Evolutionary conservation across 2,329 filamentous ascomycete species (phyloP).

Genomic region (Aspergillus phoenicis): DNA sequence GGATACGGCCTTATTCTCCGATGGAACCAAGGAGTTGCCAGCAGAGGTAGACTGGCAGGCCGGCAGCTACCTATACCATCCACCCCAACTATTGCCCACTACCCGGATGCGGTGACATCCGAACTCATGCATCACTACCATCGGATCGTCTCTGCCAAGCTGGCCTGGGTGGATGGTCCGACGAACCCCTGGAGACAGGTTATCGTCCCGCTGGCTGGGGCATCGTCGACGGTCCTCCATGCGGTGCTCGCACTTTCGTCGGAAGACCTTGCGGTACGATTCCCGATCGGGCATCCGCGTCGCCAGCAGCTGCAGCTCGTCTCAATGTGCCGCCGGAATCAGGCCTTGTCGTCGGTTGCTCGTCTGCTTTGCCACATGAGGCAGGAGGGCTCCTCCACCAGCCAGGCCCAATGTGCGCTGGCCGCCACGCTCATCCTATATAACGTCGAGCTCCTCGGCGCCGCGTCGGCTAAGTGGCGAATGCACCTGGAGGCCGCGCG

Average conservation of each 20-base stretch:
- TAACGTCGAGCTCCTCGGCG: conserved; percentile 29
- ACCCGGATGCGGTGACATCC: neutral
- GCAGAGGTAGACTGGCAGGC: conserved; percentile 29
- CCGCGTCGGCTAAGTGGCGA: conserved; percentile 24
- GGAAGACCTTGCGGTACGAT: conserved; percentile 25
- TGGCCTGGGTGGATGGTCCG: conserved; percentile 32
- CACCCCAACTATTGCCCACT: no score
- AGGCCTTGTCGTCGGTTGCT: conserved; percentile 16
- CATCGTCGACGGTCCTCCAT: conserved; percentile 25
- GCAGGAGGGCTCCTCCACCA: neutral
- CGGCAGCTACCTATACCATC: conserved; percentile 19
- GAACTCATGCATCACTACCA: conserved; percentile 30
- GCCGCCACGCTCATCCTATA: conserved; percentile 30
- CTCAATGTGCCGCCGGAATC: conserved; percentile 16
- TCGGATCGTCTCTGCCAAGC: conserved; percentile 23
- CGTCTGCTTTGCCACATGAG: conserved; percentile 13
- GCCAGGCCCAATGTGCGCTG: conserved; percentile 17
- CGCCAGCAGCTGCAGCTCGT: conserved; percentile 9
- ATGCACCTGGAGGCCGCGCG: conserved; percentile 30
- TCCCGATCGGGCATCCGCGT: conserved; percentile 11
- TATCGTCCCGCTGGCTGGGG: conserved; percentile 28
- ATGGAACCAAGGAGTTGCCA: conserved; percentile 31
- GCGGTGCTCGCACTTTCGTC: conserved; percentile 30
- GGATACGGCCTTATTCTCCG: conserved; percentile 28
- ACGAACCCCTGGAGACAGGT: conserved; percentile 30